Evolutionary conservation across 106 monocot species (phyloP).

Genomic region (Dendrobium officinale): DNA sequence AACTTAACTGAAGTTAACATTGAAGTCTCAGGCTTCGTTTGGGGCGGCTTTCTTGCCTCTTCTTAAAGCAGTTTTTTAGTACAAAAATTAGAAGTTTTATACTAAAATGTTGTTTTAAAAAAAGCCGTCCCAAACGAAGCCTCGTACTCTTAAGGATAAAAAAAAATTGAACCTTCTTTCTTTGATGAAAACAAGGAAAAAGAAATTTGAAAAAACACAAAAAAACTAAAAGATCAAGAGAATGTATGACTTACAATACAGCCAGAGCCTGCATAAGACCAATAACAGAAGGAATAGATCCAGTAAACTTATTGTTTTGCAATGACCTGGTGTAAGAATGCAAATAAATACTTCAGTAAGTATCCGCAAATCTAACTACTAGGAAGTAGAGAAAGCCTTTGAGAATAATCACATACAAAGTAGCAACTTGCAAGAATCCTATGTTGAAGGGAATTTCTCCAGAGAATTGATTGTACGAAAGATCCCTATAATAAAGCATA

Average conservation of each 20-base stretch:
- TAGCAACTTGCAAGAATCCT: constrained; percentile 95
- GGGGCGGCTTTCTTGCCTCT: too few species aligned
- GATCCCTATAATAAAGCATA: constrained; percentile 44
- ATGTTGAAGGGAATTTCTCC: constrained; percentile 96
- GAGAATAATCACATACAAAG: constrained; percentile 50
- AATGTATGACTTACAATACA: constrained; percentile 54
- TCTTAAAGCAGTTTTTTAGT: too few species aligned
- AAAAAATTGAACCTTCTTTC: not conserved
- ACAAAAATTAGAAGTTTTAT: too few species aligned
- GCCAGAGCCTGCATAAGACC: constrained; percentile 98
- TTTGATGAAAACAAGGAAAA: not conserved
- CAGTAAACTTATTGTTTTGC: constrained; percentile 87
- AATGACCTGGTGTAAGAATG: constrained; percentile 45
- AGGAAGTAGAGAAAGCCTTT: not conserved
- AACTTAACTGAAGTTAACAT: not conserved
- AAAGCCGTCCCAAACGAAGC: too few species aligned
- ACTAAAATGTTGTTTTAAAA: too few species aligned
- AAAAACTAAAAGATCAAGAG: not conserved
- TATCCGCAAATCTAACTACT: not conserved
- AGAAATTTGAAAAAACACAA: not conserved
- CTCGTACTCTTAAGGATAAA: too few species aligned
- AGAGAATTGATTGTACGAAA: constrained; percentile 75
- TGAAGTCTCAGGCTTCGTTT: too few species aligned
- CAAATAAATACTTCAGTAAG: not conserved
- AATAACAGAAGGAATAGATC: constrained; percentile 82